Evolutionary conservation across 192 early-diverging fungal genomes (phyloP).

Genomic region (Glomus cerebriforme): DNA sequence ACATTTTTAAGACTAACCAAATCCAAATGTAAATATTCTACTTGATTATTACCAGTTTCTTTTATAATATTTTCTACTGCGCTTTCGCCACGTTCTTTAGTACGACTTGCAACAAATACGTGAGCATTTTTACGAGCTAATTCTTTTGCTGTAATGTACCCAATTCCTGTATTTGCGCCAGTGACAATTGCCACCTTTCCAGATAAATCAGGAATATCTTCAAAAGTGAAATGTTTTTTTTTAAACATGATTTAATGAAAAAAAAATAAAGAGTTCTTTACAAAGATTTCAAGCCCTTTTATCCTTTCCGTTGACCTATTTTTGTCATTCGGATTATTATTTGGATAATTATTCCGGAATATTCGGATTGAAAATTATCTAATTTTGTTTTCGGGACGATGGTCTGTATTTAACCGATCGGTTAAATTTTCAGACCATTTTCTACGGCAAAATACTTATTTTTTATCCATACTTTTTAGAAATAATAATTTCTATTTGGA

Average conservation of each 20-base stretch:
- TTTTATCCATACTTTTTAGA: no score
- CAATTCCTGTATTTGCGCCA: conserved; percentile 51
- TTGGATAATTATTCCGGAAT: no score
- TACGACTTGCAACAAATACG: conserved; percentile 39
- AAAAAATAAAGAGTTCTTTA: no score
- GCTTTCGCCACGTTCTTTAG: conserved; percentile 9
- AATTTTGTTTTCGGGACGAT: no score
- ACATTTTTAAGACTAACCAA: conserved; percentile 28
- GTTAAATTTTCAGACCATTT: no score
- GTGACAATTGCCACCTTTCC: conserved; percentile 54
- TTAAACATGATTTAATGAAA: not conserved
- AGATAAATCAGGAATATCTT: conserved; percentile 36
- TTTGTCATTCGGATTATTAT: no score
- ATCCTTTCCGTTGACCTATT: no score
- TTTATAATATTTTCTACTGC: conserved; percentile 38
- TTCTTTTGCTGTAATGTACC: conserved; percentile 37
- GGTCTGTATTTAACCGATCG: no score
- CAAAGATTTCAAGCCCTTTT: no score
- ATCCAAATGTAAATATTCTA: conserved; percentile 43
- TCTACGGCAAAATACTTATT: no score
- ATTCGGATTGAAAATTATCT: no score
- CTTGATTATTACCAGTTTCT: conserved; percentile 36
- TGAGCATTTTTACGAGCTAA: conserved; percentile 41
- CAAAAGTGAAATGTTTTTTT: conserved; percentile 6
- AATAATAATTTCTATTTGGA: no score